Base-by-base conservation (phyloP, 2,329 filamentous ascomycete genomes). In the Aspergillus neoniger region DNA sequence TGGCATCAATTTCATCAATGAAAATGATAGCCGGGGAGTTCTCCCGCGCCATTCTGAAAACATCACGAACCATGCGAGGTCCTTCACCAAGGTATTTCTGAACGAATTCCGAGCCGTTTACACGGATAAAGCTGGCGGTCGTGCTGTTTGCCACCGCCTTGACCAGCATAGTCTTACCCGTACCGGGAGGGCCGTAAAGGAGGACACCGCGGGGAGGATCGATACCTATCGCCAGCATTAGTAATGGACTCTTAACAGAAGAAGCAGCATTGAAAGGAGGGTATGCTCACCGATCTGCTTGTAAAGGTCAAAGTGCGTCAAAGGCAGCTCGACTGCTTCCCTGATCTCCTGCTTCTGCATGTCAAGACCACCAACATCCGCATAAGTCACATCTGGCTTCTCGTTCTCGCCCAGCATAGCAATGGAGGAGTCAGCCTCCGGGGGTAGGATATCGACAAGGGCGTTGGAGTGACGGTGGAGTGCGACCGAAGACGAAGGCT, bases 291-390 rank as follows among this genome's bases (percentile, higher is more conserved):
- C 95, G 67, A 99, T 99, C 80, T 99, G 95, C 81, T 93, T 96
- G 85, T 99, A 99, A 39, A 98, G 89, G 78, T 98, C 94, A 77
- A 98, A 98, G 78, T 98, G 95, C 64, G 94, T 97, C 70, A 99
- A 84, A 36, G 95, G 95, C 66, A 99, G 84, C 83, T 99, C 95
- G 57, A 99, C 95, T 10, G 95, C 95, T 81, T 99, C 95, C 67
- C 95, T 87, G 67, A 99, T 99, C 80, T 99, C 95, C 81, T 99
- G 95, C 83, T 99, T 99, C 81, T 99, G 95, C 95, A 99, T 99
- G 73, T 99, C 95, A 67, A 98, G 81, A 52, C 95, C 95, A 82
- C 95, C 95, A 63, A 99, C 95, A 77, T 99, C 95, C 64, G 93
- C 94, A 72, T 99, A 99, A 47, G 93, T 96, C 62, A 99, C 91